Percentiles rank a stretch among this genome's conserved stretches.
Evolutionary conservation across 163 green algal genomes (phyloP).

Genomic region (Prototheca cutis): DNA sequence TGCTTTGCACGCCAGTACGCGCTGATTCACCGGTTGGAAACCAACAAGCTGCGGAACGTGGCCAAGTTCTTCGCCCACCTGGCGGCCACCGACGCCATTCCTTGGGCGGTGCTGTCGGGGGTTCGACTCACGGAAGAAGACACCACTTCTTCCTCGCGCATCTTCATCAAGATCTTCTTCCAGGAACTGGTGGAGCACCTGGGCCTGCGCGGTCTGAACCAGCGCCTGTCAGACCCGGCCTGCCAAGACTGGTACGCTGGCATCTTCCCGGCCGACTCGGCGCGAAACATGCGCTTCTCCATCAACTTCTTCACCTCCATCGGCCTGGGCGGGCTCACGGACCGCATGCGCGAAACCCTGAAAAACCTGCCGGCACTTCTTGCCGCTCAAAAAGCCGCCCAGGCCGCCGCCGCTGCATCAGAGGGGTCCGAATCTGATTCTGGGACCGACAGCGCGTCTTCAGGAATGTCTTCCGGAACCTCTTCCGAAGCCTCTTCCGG

Average conservation of each 20-base stretch:
- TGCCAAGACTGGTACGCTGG: conserved; percentile 49
- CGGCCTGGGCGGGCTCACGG: conserved; percentile 91
- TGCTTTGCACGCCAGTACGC: conserved; percentile 71
- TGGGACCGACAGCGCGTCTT: too few relatives aligned
- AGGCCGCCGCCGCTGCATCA: not conserved
- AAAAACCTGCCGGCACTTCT: conserved; percentile 42
- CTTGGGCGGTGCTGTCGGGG: conserved; percentile 70
- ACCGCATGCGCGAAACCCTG: conserved; percentile 78
- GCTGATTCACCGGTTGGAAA: conserved; percentile 91
- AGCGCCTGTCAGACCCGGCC: conserved; percentile 58
- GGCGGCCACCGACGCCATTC: conserved; percentile 76
- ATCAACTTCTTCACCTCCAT: conserved; percentile 98
- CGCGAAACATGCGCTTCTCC: conserved; percentile 79
- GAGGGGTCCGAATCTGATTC: not conserved
- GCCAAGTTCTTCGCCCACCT: conserved; percentile 92
- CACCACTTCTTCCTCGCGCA: conserved; percentile 90
- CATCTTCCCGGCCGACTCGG: conserved; percentile 75
- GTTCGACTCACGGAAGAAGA: conserved; percentile 94
- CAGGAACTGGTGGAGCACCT: conserved; percentile 83
- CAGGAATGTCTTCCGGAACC: not conserved
- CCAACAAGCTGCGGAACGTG: conserved; percentile 98
- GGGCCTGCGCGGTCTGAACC: conserved; percentile 70
- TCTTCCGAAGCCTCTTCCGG: too few relatives aligned
- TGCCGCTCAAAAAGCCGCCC: not conserved
- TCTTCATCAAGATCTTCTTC: conserved; percentile 99